A percentile compares a stretch with the other conserved stretches of the same genome.
Evolutionary conservation across 1,284 basidiomycete species (phyloP).

Genomic region (Paramarasmius palmivorus): DNA sequence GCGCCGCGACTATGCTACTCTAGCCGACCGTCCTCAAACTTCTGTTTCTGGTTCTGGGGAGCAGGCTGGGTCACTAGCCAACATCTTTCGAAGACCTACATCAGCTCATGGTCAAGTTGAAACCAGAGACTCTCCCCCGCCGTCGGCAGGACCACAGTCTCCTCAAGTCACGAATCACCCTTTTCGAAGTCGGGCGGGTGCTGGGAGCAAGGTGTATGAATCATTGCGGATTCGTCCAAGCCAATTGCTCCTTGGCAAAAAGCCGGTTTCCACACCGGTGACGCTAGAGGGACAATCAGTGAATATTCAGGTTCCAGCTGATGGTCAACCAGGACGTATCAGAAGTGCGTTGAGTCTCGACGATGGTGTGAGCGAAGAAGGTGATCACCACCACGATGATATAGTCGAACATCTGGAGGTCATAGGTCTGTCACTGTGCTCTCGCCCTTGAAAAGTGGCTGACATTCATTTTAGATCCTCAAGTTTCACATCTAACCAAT

Average conservation of each 20-base stretch:
- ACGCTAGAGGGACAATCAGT: constrained; percentile 17
- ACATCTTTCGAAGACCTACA: constrained; percentile 2
- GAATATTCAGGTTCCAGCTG: constrained; percentile 26
- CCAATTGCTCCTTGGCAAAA: neutral
- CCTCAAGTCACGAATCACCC: neutral
- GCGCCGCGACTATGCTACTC: constrained; percentile 41
- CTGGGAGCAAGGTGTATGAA: constrained; percentile 3
- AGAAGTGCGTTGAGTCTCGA: constrained; percentile 16
- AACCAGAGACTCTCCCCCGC: constrained; percentile 2
- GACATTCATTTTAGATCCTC: constrained; percentile 53
- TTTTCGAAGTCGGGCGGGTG: neutral
- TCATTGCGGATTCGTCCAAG: neutral
- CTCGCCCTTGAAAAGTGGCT: constrained; percentile 3
- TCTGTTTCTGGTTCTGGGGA: constrained; percentile 13
- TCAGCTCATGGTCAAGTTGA: neutral
- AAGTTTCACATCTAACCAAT: constrained; percentile 73
- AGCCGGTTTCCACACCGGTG: constrained; percentile 1
- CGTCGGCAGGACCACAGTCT: too few relatives aligned
- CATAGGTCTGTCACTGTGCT: constrained; percentile 51
- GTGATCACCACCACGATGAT: constrained; percentile 62
- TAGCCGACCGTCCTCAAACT: constrained; percentile 30
- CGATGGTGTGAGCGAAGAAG: constrained; percentile 21
- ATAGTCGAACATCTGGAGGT: constrained; percentile 79
- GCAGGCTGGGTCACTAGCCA: constrained; percentile 2
- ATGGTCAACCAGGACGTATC: constrained; percentile 27